Percentiles rank a stretch among this genome's conserved stretches.
These are phyloP conservation scores for Trypanosoma lewisi DNA, from an alignment of 208 protist genomes.

Conservation along the genomic window DNA sequence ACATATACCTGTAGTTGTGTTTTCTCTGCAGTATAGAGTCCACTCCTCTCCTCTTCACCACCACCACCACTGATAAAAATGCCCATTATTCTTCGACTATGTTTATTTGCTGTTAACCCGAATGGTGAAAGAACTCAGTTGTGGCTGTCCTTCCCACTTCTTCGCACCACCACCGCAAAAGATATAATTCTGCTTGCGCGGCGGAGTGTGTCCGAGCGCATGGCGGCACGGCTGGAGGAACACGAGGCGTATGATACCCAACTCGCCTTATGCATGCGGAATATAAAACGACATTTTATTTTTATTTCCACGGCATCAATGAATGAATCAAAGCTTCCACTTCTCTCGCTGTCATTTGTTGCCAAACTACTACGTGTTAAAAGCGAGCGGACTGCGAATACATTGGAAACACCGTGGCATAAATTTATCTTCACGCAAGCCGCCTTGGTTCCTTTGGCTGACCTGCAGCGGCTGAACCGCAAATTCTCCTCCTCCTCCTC, in stretches of 20 bases:
- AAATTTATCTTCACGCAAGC: slow-evolving; percentile 40
- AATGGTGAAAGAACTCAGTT: slow-evolving; percentile 19
- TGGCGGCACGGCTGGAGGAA: slow-evolving; percentile 28
- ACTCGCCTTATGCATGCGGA: slow-evolving; percentile 36
- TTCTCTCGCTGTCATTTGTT: slow-evolving; percentile 23
- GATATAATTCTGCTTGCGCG: slow-evolving; percentile 28
- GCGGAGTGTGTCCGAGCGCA: slow-evolving; percentile 34
- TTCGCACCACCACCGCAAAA: slow-evolving; percentile 27
- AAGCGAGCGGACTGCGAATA: background rate
- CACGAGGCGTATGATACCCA: background rate
- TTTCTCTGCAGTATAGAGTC: too few species aligned
- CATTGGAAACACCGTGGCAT: background rate
- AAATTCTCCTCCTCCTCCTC: too few species aligned
- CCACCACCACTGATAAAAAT: too few species aligned
- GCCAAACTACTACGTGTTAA: slow-evolving; percentile 11
- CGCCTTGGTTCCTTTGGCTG: slow-evolving; percentile 30
- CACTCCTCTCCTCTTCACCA: too few species aligned
- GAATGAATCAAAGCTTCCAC: slow-evolving; percentile 1
- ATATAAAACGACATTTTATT: slow-evolving; percentile 27
- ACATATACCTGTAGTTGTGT: too few species aligned
- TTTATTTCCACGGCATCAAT: slow-evolving; percentile 27
- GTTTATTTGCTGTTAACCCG: slow-evolving; percentile 8
- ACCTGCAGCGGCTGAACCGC: slow-evolving; percentile 34
- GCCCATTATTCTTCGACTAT: slow-evolving; percentile 24
- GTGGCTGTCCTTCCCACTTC: slow-evolving; percentile 45